Percentiles rank a stretch among this genome's conserved stretches.
These are phyloP conservation scores for Urostyla sp. DNA, from an alignment of 73 alveolate species.

Conservation along the genomic window DNA sequence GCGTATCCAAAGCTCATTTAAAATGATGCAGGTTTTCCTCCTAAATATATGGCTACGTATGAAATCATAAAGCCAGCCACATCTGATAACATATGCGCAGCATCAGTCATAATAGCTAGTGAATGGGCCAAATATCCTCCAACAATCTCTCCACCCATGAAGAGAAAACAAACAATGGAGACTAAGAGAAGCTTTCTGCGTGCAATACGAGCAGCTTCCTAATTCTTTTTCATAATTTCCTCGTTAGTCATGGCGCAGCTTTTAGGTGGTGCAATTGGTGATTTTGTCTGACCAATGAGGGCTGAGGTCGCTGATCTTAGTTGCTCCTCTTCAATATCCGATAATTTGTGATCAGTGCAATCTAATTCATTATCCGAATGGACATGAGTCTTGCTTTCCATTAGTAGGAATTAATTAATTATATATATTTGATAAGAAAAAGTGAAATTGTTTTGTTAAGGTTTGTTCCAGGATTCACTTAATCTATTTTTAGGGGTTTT, in stretches of 20 bases:
- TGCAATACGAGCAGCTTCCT: slow-evolving; percentile 67
- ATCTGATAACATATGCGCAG: slow-evolving; percentile 92
- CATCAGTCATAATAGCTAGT: slow-evolving; percentile 91
- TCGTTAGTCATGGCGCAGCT: slow-evolving; percentile 46
- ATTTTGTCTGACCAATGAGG: no score
- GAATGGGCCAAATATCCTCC: slow-evolving; percentile 89
- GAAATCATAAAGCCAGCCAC: slow-evolving; percentile 84
- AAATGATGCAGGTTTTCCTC: slow-evolving; percentile 78
- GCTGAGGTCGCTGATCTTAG: no score
- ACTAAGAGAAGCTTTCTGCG: slow-evolving; percentile 70
- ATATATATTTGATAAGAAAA: no score
- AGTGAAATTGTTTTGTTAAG: no score
- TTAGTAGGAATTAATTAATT: no score
- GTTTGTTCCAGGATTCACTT: no score
- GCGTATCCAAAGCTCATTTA: slow-evolving; percentile 90
- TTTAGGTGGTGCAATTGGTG: no score
- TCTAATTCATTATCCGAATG: no score
- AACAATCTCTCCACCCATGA: slow-evolving; percentile 85
- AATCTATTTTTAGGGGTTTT: no score
- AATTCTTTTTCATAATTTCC: slow-evolving; percentile 16
- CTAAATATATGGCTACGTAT: slow-evolving; percentile 81
- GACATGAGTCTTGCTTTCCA: no score
- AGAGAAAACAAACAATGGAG: slow-evolving; percentile 69
- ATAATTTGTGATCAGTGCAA: no score
- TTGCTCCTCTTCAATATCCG: no score